These are phyloP conservation scores for Dicorynia guianensis DNA, from an alignment of 306 rosid genomes.

Conservation along the genomic window DNA sequence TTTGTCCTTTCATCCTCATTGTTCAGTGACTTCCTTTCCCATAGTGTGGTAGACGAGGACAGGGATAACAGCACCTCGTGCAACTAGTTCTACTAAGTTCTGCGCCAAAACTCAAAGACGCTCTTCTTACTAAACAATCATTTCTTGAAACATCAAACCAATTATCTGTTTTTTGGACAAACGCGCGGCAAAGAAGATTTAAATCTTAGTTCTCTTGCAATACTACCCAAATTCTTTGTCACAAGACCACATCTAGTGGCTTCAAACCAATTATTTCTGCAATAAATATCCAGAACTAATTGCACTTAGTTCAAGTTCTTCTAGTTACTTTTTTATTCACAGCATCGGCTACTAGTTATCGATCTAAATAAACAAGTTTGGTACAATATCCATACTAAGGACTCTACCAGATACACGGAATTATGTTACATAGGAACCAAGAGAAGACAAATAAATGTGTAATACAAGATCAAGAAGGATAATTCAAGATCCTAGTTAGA, in stretches of 20 bases:
- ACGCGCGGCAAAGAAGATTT: too few species aligned
- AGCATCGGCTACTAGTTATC: slow-evolving; percentile 25
- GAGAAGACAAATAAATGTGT: neutral
- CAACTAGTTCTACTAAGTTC: neutral
- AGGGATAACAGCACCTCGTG: neutral
- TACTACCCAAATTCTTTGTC: too few species aligned
- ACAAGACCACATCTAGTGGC: too few species aligned
- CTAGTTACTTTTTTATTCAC: slow-evolving; percentile 13
- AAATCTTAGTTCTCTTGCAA: too few species aligned
- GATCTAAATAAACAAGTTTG: slow-evolving; percentile 4
- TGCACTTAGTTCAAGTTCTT: neutral
- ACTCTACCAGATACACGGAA: slow-evolving; percentile 8
- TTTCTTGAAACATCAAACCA: neutral
- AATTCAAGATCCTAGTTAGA: slow-evolving; percentile 24
- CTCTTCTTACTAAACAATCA: neutral
- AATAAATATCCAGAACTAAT: slow-evolving; percentile 10
- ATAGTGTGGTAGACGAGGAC: neutral
- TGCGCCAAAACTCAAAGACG: neutral
- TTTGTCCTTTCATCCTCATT: neutral
- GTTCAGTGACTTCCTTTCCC: neutral
- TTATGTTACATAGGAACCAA: slow-evolving; percentile 24
- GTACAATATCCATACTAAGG: slow-evolving; percentile 20
- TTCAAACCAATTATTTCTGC: neutral
- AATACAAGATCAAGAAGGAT: slow-evolving; percentile 14
- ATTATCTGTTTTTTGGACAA: too few species aligned